Evolutionary conservation across 2,329 filamentous ascomycete genomes (phyloP).

Genomic region (Aspergillus flavus): DNA sequence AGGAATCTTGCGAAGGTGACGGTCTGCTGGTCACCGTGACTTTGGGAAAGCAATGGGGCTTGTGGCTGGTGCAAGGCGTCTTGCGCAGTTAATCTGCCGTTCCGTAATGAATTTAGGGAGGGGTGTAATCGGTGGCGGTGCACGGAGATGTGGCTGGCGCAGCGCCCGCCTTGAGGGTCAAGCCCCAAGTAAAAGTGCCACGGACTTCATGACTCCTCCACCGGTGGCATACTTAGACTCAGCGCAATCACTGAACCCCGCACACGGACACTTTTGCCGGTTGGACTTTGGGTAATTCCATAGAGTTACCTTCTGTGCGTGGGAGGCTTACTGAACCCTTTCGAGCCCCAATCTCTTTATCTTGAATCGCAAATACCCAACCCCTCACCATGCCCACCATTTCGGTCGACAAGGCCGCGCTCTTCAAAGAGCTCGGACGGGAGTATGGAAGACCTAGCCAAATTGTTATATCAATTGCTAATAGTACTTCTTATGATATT

Average conservation of each 20-base stretch:
- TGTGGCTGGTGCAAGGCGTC: conserved; percentile 31
- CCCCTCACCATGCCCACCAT: conserved; percentile 85
- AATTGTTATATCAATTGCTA: conserved; percentile 15
- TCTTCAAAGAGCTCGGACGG: conserved; percentile 88
- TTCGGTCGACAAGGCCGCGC: conserved; percentile 90
- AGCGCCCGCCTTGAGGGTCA: conserved; percentile 19
- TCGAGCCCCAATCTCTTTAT: conserved; percentile 4
- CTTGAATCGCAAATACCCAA: conserved; percentile 26
- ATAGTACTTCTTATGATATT: conserved; percentile 7
- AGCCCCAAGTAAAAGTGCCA: conserved; percentile 25
- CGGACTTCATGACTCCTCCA: conserved; percentile 8
- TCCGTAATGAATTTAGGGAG: conserved; percentile 11
- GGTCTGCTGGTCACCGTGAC: conserved; percentile 11
- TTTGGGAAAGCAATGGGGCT: background rate
- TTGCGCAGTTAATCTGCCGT: background rate
- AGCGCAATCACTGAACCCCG: background rate
- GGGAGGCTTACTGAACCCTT: conserved; percentile 9
- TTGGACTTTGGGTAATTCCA: background rate
- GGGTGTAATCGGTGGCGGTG: conserved; percentile 37
- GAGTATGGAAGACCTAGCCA: conserved; percentile 60
- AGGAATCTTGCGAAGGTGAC: conserved; percentile 22
- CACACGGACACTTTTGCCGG: background rate
- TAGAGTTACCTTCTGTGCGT: conserved; percentile 3
- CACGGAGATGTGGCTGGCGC: conserved; percentile 25
- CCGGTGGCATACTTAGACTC: background rate